A percentile compares a stretch with the other conserved stretches of the same genome.
Conservation (phyloP, 495 filamentous ascomycete genomes). For the Aspergillus affinis region DNA sequence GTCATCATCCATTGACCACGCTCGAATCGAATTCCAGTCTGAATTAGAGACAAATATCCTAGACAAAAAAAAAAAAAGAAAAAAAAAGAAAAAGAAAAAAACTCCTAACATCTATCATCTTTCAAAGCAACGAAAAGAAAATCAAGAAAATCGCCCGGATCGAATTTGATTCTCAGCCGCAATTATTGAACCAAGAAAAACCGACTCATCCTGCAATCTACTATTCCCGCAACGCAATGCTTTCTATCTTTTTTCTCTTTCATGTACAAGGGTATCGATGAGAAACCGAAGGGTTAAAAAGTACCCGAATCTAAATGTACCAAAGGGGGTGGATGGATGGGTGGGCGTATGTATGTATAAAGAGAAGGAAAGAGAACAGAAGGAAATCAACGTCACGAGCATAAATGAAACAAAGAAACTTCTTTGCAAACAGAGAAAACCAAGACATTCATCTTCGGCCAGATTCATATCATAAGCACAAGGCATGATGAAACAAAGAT, state of each 20-base stretch:
- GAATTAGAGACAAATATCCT: too few relatives aligned
- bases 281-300: conserved; percentile 7
- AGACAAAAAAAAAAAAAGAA: too few relatives aligned
- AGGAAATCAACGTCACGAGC: conserved; percentile 1
- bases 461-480: conserved; percentile 1
- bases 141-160: too few relatives aligned
- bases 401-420: conserved; percentile 1
- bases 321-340: conserved; percentile 6
- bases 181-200: too few relatives aligned
- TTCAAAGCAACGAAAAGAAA: too few relatives aligned
- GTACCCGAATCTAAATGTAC: conserved; percentile 13
- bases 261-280: conserved; percentile 25
- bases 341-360: neutral
- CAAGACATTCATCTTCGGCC: conserved; percentile 2
- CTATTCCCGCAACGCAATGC: neutral
- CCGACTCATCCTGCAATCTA: neutral
- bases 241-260: conserved; percentile 3
- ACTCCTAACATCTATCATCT: too few relatives aligned
- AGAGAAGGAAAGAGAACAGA: conserved; percentile 6
- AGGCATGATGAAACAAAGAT: conserved; percentile 5
- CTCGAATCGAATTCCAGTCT: too few relatives aligned
- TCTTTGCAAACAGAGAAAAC: conserved; percentile 5
- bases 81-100: too few relatives aligned
- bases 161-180: too few relatives aligned
- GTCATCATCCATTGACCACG: too few relatives aligned